Percentiles rank a stretch among this genome's conserved stretches.
Conservation (phyloP, 164 flowering plant genomes). For the Buxus sempervirens region DNA sequence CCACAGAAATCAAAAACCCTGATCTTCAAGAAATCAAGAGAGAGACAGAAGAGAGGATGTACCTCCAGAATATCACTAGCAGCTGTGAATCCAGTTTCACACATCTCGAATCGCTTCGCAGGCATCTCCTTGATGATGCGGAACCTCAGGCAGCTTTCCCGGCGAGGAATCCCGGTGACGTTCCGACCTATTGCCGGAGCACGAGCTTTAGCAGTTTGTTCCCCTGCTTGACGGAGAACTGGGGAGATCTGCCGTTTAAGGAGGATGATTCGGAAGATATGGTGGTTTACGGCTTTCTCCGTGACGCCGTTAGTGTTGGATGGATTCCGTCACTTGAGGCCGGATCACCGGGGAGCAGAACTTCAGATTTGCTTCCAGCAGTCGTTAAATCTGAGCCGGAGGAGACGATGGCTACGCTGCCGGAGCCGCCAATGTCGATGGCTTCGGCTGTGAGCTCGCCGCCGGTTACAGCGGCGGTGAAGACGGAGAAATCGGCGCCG, state of each 20-base stretch:
- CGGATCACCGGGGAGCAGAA: not conserved
- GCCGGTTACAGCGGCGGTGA: not conserved
- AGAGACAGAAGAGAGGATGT: too few species aligned
- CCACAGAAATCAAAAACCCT: too few species aligned
- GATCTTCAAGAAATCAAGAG: too few species aligned
- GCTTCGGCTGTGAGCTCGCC: not conserved
- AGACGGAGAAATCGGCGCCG: not conserved
- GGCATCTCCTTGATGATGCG: too few species aligned
- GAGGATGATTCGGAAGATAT: conserved; percentile 39
- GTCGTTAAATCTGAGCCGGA: conserved; percentile 27
- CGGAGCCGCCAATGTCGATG: conserved; percentile 5
- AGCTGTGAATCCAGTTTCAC: too few species aligned
- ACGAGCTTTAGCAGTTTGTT: conserved; percentile 10
- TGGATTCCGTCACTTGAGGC: conserved; percentile 47
- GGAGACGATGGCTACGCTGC: conserved; percentile 2
- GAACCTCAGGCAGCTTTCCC: too few species aligned
- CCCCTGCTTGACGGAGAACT: conserved; percentile 21
- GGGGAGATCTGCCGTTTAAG: conserved; percentile 31
- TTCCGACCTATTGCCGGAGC: conserved; percentile 1
- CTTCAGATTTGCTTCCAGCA: not conserved
- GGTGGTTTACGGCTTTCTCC: conserved; percentile 58
- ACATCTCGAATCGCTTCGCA: too few species aligned
- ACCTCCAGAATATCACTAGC: too few species aligned
- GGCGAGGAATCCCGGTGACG: not conserved
- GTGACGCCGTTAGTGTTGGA: conserved; percentile 64